Base-by-base conservation (phyloP, 176 grass and related monocot genomes). In the Phragmites australis region DNA sequence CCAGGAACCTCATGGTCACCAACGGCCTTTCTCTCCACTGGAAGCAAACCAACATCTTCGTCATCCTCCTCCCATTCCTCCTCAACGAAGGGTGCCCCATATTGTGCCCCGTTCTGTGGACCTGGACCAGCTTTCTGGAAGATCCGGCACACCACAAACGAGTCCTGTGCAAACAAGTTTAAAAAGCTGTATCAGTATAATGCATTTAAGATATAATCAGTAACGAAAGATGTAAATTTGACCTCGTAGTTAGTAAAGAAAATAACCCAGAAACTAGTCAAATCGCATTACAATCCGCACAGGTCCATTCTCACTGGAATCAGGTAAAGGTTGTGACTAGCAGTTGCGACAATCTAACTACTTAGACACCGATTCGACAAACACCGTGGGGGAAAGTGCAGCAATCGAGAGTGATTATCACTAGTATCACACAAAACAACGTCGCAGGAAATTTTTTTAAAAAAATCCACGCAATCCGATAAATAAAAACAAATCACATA, bases 81-180 rank as follows among this genome's bases (percentile, higher is more conserved):
- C 90, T 98, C 95, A 6, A 91, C 80, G n/a, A 93, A 98, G 44
- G 95, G 95, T 17, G 95, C 95, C 42, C 95, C 95, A 65, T 97
- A 97, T 60, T 97, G 95, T 29, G 95, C 95, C 6, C 95, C 95
- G 31, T 97, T 97, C 37, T 94, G 92, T 16, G 92, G 95, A 51
- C 95, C 92, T 21, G 90, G 87, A 2, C 90, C 95, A 10, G 68
- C 93, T 80, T 97, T 97, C 86, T 97, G 90, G 63, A 98, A 98
- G 83, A 98, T 89, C n/a, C 95, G 84, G 71, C 95, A 98, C 44
- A 98, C 92, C 26, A 98, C 95, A 25, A 93, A 98, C 0, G 90
- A 92, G 69, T 94, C 95, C 95, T 98, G 70, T 0, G 25, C 11
- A 34, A 18, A 21, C 13, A 44, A 53, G 55, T 77, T 48, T 8